phyloP scores from a whole-genome alignment of 305 asterid genomes.

The Solanum hybrid region DNA sequence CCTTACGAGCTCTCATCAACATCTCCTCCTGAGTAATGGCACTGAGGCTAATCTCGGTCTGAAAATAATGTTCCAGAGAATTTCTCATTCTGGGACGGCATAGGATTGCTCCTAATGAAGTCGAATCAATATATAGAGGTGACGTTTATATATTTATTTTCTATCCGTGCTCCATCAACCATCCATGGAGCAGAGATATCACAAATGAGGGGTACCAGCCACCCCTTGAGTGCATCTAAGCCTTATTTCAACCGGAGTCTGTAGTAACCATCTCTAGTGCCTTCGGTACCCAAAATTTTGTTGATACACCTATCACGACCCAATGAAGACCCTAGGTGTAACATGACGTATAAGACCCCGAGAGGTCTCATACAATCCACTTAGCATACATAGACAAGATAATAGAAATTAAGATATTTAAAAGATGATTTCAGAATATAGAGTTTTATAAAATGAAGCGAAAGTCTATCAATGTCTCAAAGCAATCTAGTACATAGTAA shows the following conservation, averaged over 20 bases:
- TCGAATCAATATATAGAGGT: background rate
- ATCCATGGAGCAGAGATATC: background rate
- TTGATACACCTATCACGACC: background rate
- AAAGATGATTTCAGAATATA: background rate
- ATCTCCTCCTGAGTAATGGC: background rate
- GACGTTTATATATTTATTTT: background rate
- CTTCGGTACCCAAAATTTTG: background rate
- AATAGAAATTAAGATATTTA: background rate
- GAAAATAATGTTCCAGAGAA: background rate
- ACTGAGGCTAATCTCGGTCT: too few species aligned
- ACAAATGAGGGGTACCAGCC: background rate
- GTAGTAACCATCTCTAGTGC: background rate
- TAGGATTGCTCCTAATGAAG: background rate
- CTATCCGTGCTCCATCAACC: background rate
- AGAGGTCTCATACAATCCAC: background rate
- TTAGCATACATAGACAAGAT: background rate
- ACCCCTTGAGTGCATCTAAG: background rate
- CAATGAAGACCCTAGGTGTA: background rate
- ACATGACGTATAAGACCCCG: background rate
- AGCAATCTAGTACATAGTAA: background rate
- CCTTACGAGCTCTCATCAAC: background rate
- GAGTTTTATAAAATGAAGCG: background rate
- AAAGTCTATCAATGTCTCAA: background rate
- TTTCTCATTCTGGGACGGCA: background rate
- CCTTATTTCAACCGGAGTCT: background rate